A percentile compares a stretch with the other conserved stretches of the same genome.
These are phyloP conservation scores for Pythium apleroticum DNA, from an alignment of 352 stramenopile species.

Conservation along the genomic window DNA sequence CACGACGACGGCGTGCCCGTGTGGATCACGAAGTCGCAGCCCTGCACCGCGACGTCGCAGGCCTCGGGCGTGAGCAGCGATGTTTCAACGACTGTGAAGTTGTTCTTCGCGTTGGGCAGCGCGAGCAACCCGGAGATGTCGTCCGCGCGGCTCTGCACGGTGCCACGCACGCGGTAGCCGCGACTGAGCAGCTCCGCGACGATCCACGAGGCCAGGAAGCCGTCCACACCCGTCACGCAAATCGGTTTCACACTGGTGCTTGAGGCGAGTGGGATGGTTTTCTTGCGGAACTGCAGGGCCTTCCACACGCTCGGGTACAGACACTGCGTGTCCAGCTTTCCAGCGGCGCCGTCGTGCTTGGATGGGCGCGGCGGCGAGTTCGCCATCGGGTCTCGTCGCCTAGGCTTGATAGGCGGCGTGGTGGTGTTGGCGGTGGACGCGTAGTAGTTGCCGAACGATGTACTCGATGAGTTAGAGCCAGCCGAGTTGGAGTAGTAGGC, in stretches of 20 bases:
- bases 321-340: conserved; percentile 28
- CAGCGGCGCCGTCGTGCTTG: conserved; percentile 8
- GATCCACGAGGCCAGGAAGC: conserved; percentile 86
- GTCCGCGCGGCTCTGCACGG: conserved; percentile 84
- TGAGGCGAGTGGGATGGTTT: conserved; percentile 74
- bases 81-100: conserved; percentile 87
- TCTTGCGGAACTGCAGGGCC: conserved; percentile 76
- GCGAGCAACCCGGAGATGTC: conserved; percentile 77
- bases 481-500: conserved; percentile 32
- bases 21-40: conserved; percentile 89
- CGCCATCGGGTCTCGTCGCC: conserved; percentile 20
- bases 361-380: neutral
- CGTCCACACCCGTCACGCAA: conserved; percentile 85
- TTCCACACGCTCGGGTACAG: conserved; percentile 88
- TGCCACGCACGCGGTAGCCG: conserved; percentile 82
- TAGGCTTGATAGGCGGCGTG: conserved; percentile 25
- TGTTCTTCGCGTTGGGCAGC: conserved; percentile 65
- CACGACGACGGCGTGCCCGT: conserved; percentile 86
- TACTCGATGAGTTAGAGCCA: conserved; percentile 25
- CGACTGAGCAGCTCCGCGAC: conserved; percentile 73
- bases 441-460: conserved; percentile 31
- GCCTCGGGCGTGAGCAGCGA: conserved; percentile 85
- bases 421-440: conserved; percentile 19
- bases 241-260: conserved; percentile 79
- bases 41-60: conserved; percentile 87